Conservation (phyloP, 441 rosid species). For the Eugenia klotzschiana region DNA sequence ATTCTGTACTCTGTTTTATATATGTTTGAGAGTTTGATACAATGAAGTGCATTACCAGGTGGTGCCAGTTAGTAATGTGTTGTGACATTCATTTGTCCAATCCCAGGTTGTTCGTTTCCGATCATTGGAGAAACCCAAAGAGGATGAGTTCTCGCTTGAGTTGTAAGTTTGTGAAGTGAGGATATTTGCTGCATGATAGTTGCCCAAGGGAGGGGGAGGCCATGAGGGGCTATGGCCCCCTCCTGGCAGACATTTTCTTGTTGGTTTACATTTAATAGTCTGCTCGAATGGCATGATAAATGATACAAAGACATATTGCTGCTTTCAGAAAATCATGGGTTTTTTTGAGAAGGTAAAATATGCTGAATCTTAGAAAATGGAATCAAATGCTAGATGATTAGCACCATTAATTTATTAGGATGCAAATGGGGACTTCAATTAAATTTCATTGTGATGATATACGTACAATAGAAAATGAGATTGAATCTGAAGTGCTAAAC, state of each 20-base stretch:
- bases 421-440: not conserved
- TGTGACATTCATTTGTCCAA: not conserved
- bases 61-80: not conserved
- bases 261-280: not conserved
- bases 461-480: not conserved
- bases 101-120: constrained; percentile 54
- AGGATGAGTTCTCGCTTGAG: constrained; percentile 55
- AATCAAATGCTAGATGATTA: not conserved
- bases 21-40: not conserved
- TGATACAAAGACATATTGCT: not conserved
- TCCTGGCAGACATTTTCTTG: not conserved
- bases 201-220: not conserved
- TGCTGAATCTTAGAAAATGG: not conserved
- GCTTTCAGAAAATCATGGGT: not conserved
- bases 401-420: not conserved
- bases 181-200: not conserved
- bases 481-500: not conserved
- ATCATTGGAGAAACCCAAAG: constrained; percentile 64
- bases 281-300: not conserved
- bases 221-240: not conserved
- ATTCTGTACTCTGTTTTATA: not conserved
- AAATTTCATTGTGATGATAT: not conserved
- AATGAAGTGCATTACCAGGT: not conserved
- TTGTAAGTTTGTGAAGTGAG: constrained; percentile 32
- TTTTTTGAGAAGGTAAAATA: not conserved